A percentile compares a stretch with the other conserved stretches of the same genome.
Conservation (phyloP, 2,329 filamentous ascomycete genomes). For the Venturia oleaginea region DNA sequence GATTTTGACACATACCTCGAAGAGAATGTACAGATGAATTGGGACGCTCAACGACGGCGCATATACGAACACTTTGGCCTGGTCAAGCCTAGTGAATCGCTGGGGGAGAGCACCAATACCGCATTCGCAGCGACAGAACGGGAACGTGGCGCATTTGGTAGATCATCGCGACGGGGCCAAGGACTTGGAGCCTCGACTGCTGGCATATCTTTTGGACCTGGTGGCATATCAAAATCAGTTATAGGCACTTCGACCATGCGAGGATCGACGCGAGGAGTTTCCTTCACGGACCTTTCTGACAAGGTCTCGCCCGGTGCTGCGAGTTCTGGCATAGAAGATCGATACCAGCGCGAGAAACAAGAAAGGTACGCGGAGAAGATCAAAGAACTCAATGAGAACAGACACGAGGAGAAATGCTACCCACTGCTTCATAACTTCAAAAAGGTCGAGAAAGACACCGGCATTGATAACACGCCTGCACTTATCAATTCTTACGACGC, state of each 20-base stretch:
- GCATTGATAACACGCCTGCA: slow-evolving; percentile 42
- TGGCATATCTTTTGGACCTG: slow-evolving; percentile 51
- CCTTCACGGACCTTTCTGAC: slow-evolving; percentile 63
- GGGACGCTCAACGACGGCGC: slow-evolving; percentile 84
- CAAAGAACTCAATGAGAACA: slow-evolving; percentile 56
- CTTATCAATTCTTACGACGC: slow-evolving; percentile 70
- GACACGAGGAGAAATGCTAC: slow-evolving; percentile 46
- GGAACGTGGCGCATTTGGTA: slow-evolving; percentile 45
- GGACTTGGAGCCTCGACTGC: slow-evolving; percentile 17
- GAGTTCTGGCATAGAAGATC: slow-evolving; percentile 52
- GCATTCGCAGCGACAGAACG: slow-evolving; percentile 27
- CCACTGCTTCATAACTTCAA: slow-evolving; percentile 69
- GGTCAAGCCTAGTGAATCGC: slow-evolving; percentile 30
- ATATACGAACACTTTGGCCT: slow-evolving; percentile 98
- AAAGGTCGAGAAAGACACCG: slow-evolving; percentile 60
- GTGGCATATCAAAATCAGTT: slow-evolving; percentile 70
- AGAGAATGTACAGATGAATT: slow-evolving; percentile 89
- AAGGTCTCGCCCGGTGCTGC: slow-evolving; percentile 30
- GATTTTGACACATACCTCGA: slow-evolving; percentile 94
- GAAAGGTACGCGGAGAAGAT: slow-evolving; percentile 71
- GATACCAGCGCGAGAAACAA: slow-evolving; percentile 76
- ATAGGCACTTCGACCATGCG: slow-evolving; percentile 68
- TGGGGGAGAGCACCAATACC: slow-evolving; percentile 30
- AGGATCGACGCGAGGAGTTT: slow-evolving; percentile 46
- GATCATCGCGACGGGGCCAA: slow-evolving; percentile 33